A percentile compares a stretch with the other conserved stretches of the same genome.
phyloP scores from a whole-genome alignment of 2,329 filamentous ascomycete species.

The Talaromyces sp. region DNA sequence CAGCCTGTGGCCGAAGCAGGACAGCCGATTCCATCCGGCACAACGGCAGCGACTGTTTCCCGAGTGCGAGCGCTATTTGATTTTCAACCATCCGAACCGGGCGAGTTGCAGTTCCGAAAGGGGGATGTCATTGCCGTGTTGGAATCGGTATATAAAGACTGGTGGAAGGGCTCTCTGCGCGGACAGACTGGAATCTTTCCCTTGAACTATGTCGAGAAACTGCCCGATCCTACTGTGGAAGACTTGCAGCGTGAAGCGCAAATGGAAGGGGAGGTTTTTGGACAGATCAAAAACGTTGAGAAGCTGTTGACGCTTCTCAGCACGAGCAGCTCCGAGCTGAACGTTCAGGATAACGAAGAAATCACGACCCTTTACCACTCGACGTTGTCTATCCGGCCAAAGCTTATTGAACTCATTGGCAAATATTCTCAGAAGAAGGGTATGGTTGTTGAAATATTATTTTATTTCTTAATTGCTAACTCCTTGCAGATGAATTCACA shows the following conservation, averaged over 20 bases:
- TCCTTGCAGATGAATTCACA: slow-evolving; percentile 79
- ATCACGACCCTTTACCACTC: slow-evolving; percentile 89
- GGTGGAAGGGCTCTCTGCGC: slow-evolving; percentile 95
- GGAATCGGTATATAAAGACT: slow-evolving; percentile 98
- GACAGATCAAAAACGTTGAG: slow-evolving; percentile 72
- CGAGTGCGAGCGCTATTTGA: slow-evolving; percentile 90
- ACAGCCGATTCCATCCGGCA: slow-evolving; percentile 68
- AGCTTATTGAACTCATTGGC: slow-evolving; percentile 95
- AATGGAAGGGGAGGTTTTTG: slow-evolving; percentile 81
- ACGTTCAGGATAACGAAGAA: slow-evolving; percentile 92
- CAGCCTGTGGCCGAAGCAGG: slow-evolving; percentile 26
- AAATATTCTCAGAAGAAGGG: slow-evolving; percentile 99
- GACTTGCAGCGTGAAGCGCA: slow-evolving; percentile 93
- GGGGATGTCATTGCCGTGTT: slow-evolving; percentile 96
- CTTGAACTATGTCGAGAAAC: slow-evolving; percentile 96
- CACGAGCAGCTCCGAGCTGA: slow-evolving; percentile 72
- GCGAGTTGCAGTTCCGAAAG: slow-evolving; percentile 93
- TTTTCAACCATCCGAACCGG: slow-evolving; percentile 88
- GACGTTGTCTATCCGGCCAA: slow-evolving; percentile 88
- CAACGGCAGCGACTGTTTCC: slow-evolving; percentile 93
- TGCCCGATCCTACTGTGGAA: slow-evolving; percentile 88
- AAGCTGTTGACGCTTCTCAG: slow-evolving; percentile 85
- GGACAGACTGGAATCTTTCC: slow-evolving; percentile 98
- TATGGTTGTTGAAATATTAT: slow-evolving; percentile 35
- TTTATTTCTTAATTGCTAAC: neutral